phyloP scores from a whole-genome alignment of 2,329 filamentous ascomycete species.

The Raffaelea deltoideospora region DNA sequence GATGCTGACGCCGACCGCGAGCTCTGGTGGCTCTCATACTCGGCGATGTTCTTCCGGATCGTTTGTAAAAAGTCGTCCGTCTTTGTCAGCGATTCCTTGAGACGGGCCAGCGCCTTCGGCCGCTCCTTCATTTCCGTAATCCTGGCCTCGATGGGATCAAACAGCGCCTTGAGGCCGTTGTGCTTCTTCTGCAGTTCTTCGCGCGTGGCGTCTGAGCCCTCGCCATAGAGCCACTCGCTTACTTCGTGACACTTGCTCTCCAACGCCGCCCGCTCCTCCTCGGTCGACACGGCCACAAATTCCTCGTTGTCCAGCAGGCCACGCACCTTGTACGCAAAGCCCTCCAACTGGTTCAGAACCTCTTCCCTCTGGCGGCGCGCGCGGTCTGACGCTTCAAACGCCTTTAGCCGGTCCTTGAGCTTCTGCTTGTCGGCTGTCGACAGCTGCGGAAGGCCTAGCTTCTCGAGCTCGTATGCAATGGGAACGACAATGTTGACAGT shows the following conservation, averaged over 20 bases:
- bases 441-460: conserved; percentile 33
- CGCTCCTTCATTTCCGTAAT: conserved; percentile 57
- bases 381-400: conserved; percentile 76
- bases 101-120: conserved; percentile 49
- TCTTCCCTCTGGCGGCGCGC: conserved; percentile 68
- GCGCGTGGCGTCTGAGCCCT: conserved; percentile 60
- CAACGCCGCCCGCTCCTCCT: conserved; percentile 50
- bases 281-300: conserved; percentile 59
- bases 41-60: conserved; percentile 54
- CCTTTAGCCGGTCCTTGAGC: conserved; percentile 56
- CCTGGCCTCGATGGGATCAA: conserved; percentile 61
- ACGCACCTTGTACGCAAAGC: conserved; percentile 75
- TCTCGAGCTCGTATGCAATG: conserved; percentile 32
- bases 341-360: conserved; percentile 82
- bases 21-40: conserved; percentile 48
- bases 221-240: conserved; percentile 84
- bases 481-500: conserved; percentile 41
- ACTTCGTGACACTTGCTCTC: conserved; percentile 51
- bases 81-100: conserved; percentile 58
- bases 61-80: conserved; percentile 54
- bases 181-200: conserved; percentile 63
- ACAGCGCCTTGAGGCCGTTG: conserved; percentile 61
- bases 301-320: conserved; percentile 65
- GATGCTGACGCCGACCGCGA: conserved; percentile 31
- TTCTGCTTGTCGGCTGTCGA: conserved; percentile 32